phyloP scores from a whole-genome alignment of 441 rosid species.

The Bocquillonia castaneifolia region DNA sequence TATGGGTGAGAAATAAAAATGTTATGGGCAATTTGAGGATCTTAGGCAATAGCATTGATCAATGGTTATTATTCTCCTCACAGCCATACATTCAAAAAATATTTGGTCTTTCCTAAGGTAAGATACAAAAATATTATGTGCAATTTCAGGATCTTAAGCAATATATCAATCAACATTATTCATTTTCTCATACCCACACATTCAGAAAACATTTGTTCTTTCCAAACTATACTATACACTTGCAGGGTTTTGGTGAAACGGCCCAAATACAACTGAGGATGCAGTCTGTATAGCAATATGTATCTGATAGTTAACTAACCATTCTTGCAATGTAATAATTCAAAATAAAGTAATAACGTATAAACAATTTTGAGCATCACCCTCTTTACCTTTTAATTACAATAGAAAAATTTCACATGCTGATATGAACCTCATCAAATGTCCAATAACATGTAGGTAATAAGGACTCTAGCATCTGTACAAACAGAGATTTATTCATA shows the following conservation, averaged over 20 bases:
- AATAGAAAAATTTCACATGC: neutral
- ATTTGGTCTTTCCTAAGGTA: neutral
- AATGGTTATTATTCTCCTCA: neutral
- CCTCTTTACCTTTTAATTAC: neutral
- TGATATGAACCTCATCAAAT: neutral
- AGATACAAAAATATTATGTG: too few species aligned
- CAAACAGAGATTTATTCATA: constrained; percentile 17
- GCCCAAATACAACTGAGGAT: neutral
- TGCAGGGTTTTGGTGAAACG: too few species aligned
- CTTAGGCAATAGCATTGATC: neutral
- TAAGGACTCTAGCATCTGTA: constrained; percentile 6
- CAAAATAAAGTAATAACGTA: neutral
- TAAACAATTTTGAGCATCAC: neutral
- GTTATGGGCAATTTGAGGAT: neutral
- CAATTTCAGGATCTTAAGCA: too few species aligned
- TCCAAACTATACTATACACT: too few species aligned
- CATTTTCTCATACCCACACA: too few species aligned
- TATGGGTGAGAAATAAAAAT: neutral
- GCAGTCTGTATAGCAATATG: neutral
- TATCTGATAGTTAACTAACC: neutral
- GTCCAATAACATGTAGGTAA: neutral
- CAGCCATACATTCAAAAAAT: neutral
- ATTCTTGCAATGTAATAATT: neutral
- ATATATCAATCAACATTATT: too few species aligned
- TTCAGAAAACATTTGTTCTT: too few species aligned